Evolutionary conservation across 768 basidiomycete genomes (phyloP).

Genomic region (Russula earlei): DNA sequence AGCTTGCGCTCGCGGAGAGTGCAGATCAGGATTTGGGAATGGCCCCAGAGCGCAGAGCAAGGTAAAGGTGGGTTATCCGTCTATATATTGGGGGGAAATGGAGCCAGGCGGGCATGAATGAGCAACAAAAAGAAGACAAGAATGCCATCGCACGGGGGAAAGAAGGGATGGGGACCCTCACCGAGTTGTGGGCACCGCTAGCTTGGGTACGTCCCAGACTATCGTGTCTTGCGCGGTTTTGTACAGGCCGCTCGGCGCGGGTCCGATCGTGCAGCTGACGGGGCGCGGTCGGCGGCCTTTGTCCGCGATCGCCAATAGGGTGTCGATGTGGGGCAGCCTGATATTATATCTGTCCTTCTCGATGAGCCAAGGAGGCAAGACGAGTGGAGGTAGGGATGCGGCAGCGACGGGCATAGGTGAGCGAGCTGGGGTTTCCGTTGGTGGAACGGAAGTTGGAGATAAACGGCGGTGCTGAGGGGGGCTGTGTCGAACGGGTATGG

Average conservation of each 20-base stretch:
- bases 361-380: constrained; percentile 4
- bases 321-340: constrained; percentile 5
- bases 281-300: constrained; percentile 6
- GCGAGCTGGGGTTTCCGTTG: too few species aligned
- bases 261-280: background rate
- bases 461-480: background rate
- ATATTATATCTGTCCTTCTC: constrained; percentile 1
- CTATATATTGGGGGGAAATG: background rate
- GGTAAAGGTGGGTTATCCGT: background rate
- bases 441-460: too few species aligned
- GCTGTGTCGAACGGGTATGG: background rate
- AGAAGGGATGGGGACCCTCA: background rate
- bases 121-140: background rate
- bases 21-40: background rate
- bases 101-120: background rate
- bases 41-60: background rate
- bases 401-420: background rate
- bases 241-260: constrained; percentile 8
- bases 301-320: constrained; percentile 4
- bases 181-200: constrained; percentile 2
- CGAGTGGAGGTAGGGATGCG: background rate
- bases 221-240: constrained; percentile 12
- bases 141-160: background rate
- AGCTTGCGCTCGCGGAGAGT: too few species aligned
- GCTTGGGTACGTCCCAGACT: constrained; percentile 4